Percentiles rank a stretch among this genome's conserved stretches.
These are phyloP conservation scores for Trypethelium eluteriae DNA, from an alignment of 495 filamentous ascomycete genomes.

Conservation along the genomic window DNA sequence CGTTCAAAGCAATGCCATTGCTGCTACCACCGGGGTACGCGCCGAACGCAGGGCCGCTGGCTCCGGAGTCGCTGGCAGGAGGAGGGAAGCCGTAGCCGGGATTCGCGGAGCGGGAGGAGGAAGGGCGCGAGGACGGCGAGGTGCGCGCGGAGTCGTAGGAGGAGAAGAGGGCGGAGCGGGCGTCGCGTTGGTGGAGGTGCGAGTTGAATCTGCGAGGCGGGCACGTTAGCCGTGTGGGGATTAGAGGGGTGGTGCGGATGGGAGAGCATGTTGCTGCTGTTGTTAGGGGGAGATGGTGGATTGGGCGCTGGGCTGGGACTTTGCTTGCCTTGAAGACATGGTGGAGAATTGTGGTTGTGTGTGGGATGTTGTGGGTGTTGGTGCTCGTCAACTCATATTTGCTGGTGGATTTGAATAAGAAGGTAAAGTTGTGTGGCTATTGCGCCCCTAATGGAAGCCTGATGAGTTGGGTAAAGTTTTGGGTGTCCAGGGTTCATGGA, in stretches of 20 bases:
- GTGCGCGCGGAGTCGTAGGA: slow-evolving; percentile 47
- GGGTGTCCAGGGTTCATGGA: not conserved
- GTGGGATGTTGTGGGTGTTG: not conserved
- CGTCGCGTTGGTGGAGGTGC: slow-evolving; percentile 57
- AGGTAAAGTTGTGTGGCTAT: not conserved
- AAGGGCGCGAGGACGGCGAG: slow-evolving; percentile 24
- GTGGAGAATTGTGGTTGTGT: not conserved
- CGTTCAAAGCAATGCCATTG: too few relatives aligned
- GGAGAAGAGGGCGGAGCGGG: slow-evolving; percentile 82
- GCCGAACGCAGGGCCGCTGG: too few relatives aligned
- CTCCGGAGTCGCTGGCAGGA: slow-evolving; percentile 12
- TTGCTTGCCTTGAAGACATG: slow-evolving; percentile 8
- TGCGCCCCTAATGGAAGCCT: not conserved
- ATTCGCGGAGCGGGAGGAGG: slow-evolving; percentile 10
- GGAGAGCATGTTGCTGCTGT: not conserved
- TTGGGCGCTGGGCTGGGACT: too few relatives aligned
- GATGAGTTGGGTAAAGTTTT: not conserved
- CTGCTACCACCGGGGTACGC: slow-evolving; percentile 49
- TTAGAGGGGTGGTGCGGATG: not conserved
- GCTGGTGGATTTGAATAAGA: not conserved
- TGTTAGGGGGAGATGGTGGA: too few relatives aligned
- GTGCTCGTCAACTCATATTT: slow-evolving; percentile 4
- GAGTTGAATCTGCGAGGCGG: slow-evolving; percentile 1
- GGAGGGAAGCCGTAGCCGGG: slow-evolving; percentile 45
- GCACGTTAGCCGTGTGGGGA: not conserved